Evolutionary conservation across 148 eudicot genomes (phyloP).

Genomic region (Dianthus caryophyllus): DNA sequence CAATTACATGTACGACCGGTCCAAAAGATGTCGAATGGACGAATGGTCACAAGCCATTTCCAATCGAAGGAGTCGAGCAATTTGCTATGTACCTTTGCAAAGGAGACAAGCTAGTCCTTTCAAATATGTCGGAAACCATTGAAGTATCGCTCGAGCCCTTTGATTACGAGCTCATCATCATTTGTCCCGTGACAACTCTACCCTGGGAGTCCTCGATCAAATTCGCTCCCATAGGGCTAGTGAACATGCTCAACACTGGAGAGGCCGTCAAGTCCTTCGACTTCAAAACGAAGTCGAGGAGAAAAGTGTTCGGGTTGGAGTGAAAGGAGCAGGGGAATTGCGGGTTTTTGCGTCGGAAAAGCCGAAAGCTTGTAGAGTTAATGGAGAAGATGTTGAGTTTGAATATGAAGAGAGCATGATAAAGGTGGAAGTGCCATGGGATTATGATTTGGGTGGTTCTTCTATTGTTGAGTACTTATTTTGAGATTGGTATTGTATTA

Average conservation of each 20-base stretch:
- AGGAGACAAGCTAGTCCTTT: conserved; percentile 44
- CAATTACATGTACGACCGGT: conserved; percentile 34
- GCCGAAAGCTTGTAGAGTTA: conserved; percentile 29
- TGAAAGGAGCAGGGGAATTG: conserved; percentile 49
- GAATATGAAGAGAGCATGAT: conserved; percentile 36
- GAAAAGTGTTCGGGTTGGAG: conserved; percentile 38
- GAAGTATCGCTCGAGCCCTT: conserved; percentile 67
- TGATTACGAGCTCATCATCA: conserved; percentile 64
- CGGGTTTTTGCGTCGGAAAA: conserved; percentile 34
- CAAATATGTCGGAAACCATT: conserved; percentile 37
- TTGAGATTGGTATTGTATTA: conserved; percentile 21
- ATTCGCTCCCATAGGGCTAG: conserved; percentile 57
- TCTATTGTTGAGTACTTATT: conserved; percentile 36
- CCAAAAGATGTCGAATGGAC: conserved; percentile 82
- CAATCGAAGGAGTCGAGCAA: conserved; percentile 29
- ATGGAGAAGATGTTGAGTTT: conserved; percentile 32
- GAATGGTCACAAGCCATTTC: conserved; percentile 48
- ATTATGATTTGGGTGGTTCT: conserved; percentile 13
- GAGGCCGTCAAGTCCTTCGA: conserved; percentile 37
- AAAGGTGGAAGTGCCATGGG: conserved; percentile 40
- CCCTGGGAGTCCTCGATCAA: conserved; percentile 32
- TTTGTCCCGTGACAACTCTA: conserved; percentile 47
- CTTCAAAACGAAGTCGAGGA: conserved; percentile 28
- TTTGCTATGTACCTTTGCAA: conserved; percentile 63
- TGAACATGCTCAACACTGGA: conserved; percentile 44